Evolutionary conservation across 2,329 filamentous ascomycete species (phyloP), one percentile per base, ranked within the genome.

Genomic region (Dichotomopilus funicola): DNA sequence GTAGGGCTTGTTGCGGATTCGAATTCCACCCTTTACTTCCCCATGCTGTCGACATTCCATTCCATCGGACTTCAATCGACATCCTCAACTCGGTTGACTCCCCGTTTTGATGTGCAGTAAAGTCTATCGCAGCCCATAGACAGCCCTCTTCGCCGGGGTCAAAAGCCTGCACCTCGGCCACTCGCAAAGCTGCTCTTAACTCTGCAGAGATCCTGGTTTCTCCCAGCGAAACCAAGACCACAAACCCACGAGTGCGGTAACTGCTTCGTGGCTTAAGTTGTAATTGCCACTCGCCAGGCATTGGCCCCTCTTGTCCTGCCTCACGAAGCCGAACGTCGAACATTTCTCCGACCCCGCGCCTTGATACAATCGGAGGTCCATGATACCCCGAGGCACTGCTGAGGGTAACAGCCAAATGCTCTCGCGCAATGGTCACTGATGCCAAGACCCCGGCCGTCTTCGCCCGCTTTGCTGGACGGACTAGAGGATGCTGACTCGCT

Each of bases 61-160:
- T 69, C 69, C 69, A 71, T 13, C 61, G 58, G 10, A 71, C 51
- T 12, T 67, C 51, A 13, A 65, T 54, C 4, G 35, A 47, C 10
- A 65, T 10, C 3, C 47, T 40, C 34, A 64, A 38, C 9, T 53
- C 4, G 4, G 61, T 31, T 5, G 38, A 11, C 1, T 44, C 9
- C 7, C 48, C 57, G 11, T 44, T 4, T 44, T 59, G 57, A 2
- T 40, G 50, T 38, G 62, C 34, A 9, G 53, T 41, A 19, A 61
- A 13, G 43, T 58, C 53, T 7, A 62, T 50, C 0, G 55, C 47
- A 8, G 62, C 60, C 63, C 64, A 66, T 2, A 66, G 7, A 36
- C 56, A 61, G 4, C 63, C 63, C 27, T 61, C 48, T 5, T 56
- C 53, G 10, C 54, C 58, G 6, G 58, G 48, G 35, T 62, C 53